Conservation (phyloP, 2,329 filamentous ascomycete species). For the Nannizziopsis barbatae region DNA sequence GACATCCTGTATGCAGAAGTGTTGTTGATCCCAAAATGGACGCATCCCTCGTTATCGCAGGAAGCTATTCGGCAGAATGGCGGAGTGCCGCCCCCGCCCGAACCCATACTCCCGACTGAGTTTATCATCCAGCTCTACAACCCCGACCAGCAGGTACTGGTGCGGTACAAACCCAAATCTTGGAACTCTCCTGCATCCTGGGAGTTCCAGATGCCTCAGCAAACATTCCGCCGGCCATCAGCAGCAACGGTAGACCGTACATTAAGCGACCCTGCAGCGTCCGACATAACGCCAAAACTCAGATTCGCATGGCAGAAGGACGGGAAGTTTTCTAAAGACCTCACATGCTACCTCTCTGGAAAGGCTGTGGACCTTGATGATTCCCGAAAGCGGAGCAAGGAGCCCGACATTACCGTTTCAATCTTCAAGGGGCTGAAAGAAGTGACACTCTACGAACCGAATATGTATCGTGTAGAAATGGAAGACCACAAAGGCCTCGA, state of each 20-base stretch:
- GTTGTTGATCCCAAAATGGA: constrained; percentile 72
- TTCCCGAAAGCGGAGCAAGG: constrained; percentile 65
- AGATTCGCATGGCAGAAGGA: constrained; percentile 85
- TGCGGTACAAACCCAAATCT: constrained; percentile 57
- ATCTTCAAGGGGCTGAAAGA: constrained; percentile 67
- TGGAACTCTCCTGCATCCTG: constrained; percentile 74
- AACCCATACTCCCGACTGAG: constrained; percentile 62
- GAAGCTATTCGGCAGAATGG: constrained; percentile 65
- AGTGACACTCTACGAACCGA: constrained; percentile 85
- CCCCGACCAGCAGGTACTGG: constrained; percentile 68
- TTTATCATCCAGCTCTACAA: constrained; percentile 90
- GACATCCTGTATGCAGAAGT: constrained; percentile 83
- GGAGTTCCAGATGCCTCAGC: constrained; percentile 86
- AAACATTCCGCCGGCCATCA: constrained; percentile 71
- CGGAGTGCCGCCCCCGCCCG: constrained; percentile 52
- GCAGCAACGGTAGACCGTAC: constrained; percentile 66
- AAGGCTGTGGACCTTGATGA: constrained; percentile 52
- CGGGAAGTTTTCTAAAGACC: constrained; percentile 71
- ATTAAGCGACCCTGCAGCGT: constrained; percentile 48
- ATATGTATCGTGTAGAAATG: constrained; percentile 77
- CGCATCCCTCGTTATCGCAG: constrained; percentile 66
- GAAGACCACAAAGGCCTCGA: constrained; percentile 92
- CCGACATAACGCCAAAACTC: constrained; percentile 55
- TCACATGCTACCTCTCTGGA: constrained; percentile 79
- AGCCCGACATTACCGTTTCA: constrained; percentile 91